These are phyloP conservation scores for Boletus sensibilis DNA, from an alignment of 768 basidiomycete genomes.

Conservation along the genomic window DNA sequence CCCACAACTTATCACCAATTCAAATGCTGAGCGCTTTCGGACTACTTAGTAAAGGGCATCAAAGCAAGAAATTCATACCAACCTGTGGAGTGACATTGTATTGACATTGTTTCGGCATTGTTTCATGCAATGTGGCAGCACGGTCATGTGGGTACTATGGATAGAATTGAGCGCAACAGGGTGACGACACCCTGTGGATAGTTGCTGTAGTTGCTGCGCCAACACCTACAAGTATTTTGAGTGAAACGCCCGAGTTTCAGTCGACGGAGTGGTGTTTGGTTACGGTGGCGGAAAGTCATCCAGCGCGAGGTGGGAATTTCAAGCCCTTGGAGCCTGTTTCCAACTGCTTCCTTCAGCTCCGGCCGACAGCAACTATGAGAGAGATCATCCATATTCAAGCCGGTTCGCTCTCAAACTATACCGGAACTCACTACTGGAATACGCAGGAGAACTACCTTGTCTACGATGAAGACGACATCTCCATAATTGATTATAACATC, in stretches of 20 bases:
- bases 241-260: neutral
- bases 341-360: neutral
- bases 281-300: neutral
- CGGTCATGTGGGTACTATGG: neutral
- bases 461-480: conserved; percentile 44
- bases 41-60: neutral
- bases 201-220: conserved; percentile 2
- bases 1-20: neutral
- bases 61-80: neutral
- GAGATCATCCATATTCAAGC: conserved; percentile 82
- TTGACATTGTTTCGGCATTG: no score
- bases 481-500: conserved; percentile 49
- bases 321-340: neutral
- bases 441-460: conserved; percentile 70
- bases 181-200: neutral
- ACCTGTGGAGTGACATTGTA: neutral
- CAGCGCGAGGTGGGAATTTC: conserved; percentile 7
- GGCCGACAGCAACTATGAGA: conserved; percentile 48
- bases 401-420: conserved; percentile 62
- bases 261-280: neutral
- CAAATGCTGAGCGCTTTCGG: neutral
- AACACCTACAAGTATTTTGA: neutral
- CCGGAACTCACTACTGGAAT: conserved; percentile 82
- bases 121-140: conserved; percentile 3
- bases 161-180: neutral